Base-by-base conservation (phyloP, 768 basidiomycete species). In the Steccherinum ochraceum region DNA sequence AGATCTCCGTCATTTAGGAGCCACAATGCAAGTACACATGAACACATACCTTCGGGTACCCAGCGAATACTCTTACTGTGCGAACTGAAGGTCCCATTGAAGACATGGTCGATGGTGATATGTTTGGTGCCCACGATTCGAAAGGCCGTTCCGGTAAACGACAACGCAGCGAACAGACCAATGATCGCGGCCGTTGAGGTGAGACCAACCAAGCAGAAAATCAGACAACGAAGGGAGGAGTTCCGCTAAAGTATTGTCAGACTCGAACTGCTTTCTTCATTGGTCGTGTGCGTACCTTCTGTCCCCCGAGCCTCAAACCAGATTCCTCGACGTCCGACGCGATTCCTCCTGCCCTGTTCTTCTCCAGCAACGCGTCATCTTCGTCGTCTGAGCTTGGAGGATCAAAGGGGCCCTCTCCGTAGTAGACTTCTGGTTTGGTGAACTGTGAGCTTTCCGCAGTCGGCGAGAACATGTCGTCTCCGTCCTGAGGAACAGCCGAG, bases 61-160 rank as follows among this genome's bases (percentile, higher is more conserved):
- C 96, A 99, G 41, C 82, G 74, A 26, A 99, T 64, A 19, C 59
- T 58, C 45, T 74, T 72, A 2, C 62, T 58, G 2, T 74, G 61
- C 2, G 73, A 67, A 13, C 26, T 53, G 62, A 97, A 98, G 1
- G 94, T 97, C 3, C 91, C 92, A 62, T 96, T 95, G 71, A 92
- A 93, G 46, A 96, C 67, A 64, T 93, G 86, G 62, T 97, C 91
- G 77, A 98, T 81, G 3, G 85, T 86, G 24, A 97, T 73, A 57
- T 80, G 87, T 52, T 72, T 73, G 27, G 65, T 73, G 1, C 89
- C 87, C 23, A 74, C 72, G 4, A 72, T 59, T 59, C 67, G 71
- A 64, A 76, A 77, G 5, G 75, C 60, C 50, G 75, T 68, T 18
- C 84, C 79, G 21, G 75, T 73, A 69, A 91, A 96, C 2, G 80